Conservation (phyloP, 345 rosid species). For the Citrus inodora region DNA sequence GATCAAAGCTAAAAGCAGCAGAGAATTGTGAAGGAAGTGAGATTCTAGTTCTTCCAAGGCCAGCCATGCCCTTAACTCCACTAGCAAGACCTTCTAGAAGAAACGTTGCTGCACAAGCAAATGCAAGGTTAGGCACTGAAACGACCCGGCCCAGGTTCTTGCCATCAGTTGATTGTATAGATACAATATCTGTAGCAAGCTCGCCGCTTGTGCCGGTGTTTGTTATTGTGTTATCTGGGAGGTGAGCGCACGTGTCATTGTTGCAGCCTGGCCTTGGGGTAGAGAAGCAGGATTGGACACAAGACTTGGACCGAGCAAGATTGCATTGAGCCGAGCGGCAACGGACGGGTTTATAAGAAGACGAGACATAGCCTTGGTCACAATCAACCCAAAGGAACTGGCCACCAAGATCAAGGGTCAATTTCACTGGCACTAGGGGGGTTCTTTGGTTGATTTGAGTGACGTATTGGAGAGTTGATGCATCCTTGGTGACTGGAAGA, state of each 20-base stretch:
- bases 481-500: constrained; percentile 23
- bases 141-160: constrained; percentile 35
- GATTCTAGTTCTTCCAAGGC: constrained; percentile 30
- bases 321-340: constrained; percentile 38
- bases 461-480: constrained; percentile 16
- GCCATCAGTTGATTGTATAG: constrained; percentile 43
- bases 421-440: constrained; percentile 13
- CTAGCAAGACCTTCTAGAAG: constrained; percentile 22
- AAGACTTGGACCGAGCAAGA: constrained; percentile 15
- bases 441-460: constrained; percentile 27
- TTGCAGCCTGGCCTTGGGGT: background rate
- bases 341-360: constrained; percentile 28
- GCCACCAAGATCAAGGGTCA: constrained; percentile 42
- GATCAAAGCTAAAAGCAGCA: constrained; percentile 20
- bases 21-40: constrained; percentile 32
- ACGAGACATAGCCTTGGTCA: constrained; percentile 32
- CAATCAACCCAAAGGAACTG: constrained; percentile 44
- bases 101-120: constrained; percentile 25
- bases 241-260: constrained; percentile 29
- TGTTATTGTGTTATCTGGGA: constrained; percentile 27
- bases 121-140: constrained; percentile 25
- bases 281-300: background rate
- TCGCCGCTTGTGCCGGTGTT: background rate
- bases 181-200: constrained; percentile 30
- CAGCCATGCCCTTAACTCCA: constrained; percentile 37